Percentiles rank a stretch among this genome's conserved stretches.
Conservation (phyloP, 2,329 filamentous ascomycete genomes). For the Truncatella angustata region DNA sequence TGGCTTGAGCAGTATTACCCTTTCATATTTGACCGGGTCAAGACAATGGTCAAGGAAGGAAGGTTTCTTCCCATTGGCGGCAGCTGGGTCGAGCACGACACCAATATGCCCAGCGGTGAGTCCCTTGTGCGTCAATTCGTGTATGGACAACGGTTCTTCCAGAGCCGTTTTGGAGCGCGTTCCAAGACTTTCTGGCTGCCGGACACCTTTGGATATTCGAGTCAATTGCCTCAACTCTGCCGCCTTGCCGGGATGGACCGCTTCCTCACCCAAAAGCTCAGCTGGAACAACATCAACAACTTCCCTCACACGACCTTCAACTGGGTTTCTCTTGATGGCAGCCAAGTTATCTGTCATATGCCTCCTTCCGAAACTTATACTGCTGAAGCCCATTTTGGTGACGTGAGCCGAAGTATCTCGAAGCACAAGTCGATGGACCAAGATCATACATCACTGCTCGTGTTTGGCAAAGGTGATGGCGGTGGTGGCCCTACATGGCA, state of each 20-base stretch:
- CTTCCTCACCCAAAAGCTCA: slow-evolving; percentile 97
- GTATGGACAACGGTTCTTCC: slow-evolving; percentile 93
- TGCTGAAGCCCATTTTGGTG: slow-evolving; percentile 89
- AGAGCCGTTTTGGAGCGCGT: slow-evolving; percentile 85
- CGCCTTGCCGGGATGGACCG: slow-evolving; percentile 92
- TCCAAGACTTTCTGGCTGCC: slow-evolving; percentile 95
- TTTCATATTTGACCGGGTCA: slow-evolving; percentile 84
- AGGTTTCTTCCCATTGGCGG: slow-evolving; percentile 94
- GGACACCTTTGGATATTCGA: slow-evolving; percentile 96
- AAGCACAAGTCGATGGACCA: slow-evolving; percentile 96
- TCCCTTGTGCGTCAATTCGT: slow-evolving; percentile 92
- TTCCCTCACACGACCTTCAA: slow-evolving; percentile 99
- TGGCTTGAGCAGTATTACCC: slow-evolving; percentile 93
- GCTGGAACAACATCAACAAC: slow-evolving; percentile 99
- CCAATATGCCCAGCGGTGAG: slow-evolving; percentile 94
- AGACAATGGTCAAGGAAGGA: slow-evolving; percentile 84
- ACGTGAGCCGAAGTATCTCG: slow-evolving; percentile 82
- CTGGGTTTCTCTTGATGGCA: slow-evolving; percentile 94
- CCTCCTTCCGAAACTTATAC: slow-evolving; percentile 94
- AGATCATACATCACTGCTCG: slow-evolving; percentile 83
- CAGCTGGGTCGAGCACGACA: slow-evolving; percentile 99
- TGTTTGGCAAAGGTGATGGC: slow-evolving; percentile 96
- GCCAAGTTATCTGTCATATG: slow-evolving; percentile 98
- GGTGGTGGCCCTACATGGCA: slow-evolving; percentile 93
- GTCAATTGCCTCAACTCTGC: slow-evolving; percentile 90